Evolutionary conservation across 805 yeast genomes (phyloP), one percentile per base, ranked within the genome.

Genomic region (Pichia nanzhaoensis): DNA sequence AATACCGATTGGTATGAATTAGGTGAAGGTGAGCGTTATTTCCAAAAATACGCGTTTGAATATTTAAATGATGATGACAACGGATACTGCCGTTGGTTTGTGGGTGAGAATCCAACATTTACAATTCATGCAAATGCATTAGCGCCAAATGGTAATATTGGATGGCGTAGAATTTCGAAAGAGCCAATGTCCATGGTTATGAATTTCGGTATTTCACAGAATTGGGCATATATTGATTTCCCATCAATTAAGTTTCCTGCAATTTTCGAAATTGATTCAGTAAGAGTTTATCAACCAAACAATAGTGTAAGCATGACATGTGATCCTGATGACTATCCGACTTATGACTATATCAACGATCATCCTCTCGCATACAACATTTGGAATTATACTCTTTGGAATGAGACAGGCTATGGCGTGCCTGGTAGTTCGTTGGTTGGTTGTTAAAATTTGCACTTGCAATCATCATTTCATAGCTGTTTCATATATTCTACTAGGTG

Each of bases 161-260:
- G 78, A 34, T 79, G 84, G 83, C 79, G 98, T 64, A 66, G 76
- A 52, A 75, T 91, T 24, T 73, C 93, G 19, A 82, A 84, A 61
- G 99, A 91, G 60, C 98, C 98, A 52, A 89, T 91, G 97, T 75
- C 95, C 2, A 74, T 91, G 49, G 67, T 91, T 52, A 58, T 91
- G 71, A 91, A 91, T 63, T 66, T 91, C 67, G 99, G 96, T 71
- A 68, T 91, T 43, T 90, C 97, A 14, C 84, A 82, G 57, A 84
- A 80, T 49, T 91, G 98, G 98, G 86, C 93, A 7, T 87, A 85
- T 63, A 91, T 91, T 50, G 91, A 89, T 66, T 91, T 96, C 96
- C 78, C 80, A 37, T 69, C 80, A 4, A 69, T 89, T 48, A 66
- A 66, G 38, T 91, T 91, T 76, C 99, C 99, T 2, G 76, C 75